These are phyloP conservation scores for Nematocida sp. DNA, from an alignment of 371 early-diverging fungal species.

Conservation along the genomic window DNA sequence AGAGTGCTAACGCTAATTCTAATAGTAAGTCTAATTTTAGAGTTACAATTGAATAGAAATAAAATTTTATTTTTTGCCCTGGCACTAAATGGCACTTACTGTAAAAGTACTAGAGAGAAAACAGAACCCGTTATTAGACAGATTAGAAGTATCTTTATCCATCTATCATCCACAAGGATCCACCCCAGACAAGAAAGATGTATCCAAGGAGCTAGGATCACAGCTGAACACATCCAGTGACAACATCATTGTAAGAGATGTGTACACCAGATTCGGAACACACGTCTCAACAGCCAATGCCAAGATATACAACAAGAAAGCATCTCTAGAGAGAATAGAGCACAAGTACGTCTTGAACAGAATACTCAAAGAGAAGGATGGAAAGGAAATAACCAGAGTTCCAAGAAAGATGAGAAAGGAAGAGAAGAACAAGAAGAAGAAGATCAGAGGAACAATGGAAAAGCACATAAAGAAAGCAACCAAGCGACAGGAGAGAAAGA, in stretches of 20 bases:
- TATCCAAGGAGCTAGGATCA: constrained; percentile 48
- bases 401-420: constrained; percentile 61
- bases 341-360: constrained; percentile 53
- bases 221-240: constrained; percentile 46
- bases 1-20: too few species aligned
- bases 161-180: constrained; percentile 53
- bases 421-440: constrained; percentile 60
- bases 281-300: constrained; percentile 53
- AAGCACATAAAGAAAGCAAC: constrained; percentile 56
- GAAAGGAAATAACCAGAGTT: constrained; percentile 43
- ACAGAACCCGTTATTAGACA: constrained; percentile 55
- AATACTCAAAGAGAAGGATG: constrained; percentile 39
- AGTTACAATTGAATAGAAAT: not conserved
- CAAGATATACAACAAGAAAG: constrained; percentile 54
- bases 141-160: constrained; percentile 59
- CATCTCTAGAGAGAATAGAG: constrained; percentile 52
- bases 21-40: too few species aligned
- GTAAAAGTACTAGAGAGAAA: constrained; percentile 52
- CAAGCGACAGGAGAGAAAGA: constrained; percentile 54
- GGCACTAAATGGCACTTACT: constrained; percentile 51
- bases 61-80: constrained; percentile 54
- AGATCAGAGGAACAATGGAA: constrained; percentile 61
- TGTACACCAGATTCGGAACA: constrained; percentile 59
- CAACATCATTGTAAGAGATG: constrained; percentile 52
- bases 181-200: constrained; percentile 56